Evolutionary conservation across 768 basidiomycete species (phyloP).

Genomic region (Termitomyces sp.): DNA sequence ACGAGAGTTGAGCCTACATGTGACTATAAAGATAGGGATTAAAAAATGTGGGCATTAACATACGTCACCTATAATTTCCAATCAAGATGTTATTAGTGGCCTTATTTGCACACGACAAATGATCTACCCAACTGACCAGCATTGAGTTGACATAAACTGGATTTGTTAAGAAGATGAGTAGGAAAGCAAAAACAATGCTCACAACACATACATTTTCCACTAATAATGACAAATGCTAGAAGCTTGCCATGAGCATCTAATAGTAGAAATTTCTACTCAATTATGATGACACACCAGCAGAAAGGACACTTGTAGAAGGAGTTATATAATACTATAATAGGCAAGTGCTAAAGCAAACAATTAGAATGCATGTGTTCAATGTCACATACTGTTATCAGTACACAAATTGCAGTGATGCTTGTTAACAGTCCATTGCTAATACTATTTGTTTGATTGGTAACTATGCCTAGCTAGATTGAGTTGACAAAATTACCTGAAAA

Average conservation of each 20-base stretch:
- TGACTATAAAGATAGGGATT: neutral
- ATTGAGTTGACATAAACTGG: neutral
- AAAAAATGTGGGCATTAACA: too few species aligned
- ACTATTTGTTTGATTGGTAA: neutral
- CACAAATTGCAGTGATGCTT: neutral
- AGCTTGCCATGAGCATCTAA: neutral
- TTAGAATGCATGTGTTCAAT: neutral
- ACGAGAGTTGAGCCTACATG: neutral
- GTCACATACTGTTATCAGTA: neutral
- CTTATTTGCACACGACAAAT: too few species aligned
- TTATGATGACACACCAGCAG: neutral
- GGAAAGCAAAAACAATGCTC: neutral
- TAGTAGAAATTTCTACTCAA: neutral
- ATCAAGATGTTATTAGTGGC: neutral
- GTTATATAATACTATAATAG: neutral
- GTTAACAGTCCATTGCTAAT: neutral
- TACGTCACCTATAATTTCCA: too few species aligned
- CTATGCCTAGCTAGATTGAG: neutral
- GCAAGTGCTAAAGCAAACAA: neutral
- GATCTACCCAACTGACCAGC: too few species aligned
- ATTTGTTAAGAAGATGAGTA: too few species aligned
- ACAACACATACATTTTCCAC: neutral
- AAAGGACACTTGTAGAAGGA: neutral
- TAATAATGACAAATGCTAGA: neutral
- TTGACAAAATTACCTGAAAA: neutral